A percentile compares a stretch with the other conserved stretches of the same genome.
These are phyloP conservation scores for Aspergillus hiratsukae DNA, from an alignment of 2,329 filamentous ascomycete species.

Conservation along the genomic window DNA sequence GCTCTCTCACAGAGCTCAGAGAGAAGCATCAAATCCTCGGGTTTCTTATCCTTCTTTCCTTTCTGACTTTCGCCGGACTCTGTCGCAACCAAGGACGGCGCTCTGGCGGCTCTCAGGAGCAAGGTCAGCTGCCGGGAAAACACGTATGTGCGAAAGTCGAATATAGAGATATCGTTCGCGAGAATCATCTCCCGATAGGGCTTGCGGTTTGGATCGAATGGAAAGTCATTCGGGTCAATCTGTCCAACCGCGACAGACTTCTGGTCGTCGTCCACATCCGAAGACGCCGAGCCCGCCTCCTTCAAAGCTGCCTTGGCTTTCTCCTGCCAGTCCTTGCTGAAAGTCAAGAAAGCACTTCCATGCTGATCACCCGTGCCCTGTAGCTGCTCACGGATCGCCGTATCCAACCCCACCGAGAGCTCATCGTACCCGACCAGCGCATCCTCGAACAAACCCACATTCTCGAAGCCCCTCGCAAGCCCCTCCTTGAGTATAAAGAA, in stretches of 20 bases:
- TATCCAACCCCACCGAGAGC: constrained; percentile 79
- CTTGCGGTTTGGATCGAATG: constrained; percentile 59
- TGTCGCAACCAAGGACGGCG: constrained; percentile 31
- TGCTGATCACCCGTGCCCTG: constrained; percentile 60
- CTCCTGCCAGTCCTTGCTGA: constrained; percentile 68
- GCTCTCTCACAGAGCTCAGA: constrained; percentile 81
- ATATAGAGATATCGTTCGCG: constrained; percentile 89
- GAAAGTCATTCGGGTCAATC: constrained; percentile 32
- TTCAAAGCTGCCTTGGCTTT: constrained; percentile 52
- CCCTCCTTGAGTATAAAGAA: constrained; percentile 98
- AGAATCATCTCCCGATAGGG: constrained; percentile 88
- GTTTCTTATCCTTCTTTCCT: constrained; percentile 51
- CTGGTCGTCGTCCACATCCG: constrained; percentile 27
- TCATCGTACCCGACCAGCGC: constrained; percentile 93
- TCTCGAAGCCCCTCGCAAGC: constrained; percentile 88
- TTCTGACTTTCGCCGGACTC: constrained; percentile 32
- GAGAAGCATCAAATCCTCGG: constrained; percentile 73
- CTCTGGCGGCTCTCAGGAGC: constrained; percentile 75
- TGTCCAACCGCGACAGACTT: constrained; percentile 21
- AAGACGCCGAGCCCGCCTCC: constrained; percentile 20
- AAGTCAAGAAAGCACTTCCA: constrained; percentile 65
- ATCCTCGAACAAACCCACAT: constrained; percentile 91
- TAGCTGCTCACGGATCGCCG: constrained; percentile 70
- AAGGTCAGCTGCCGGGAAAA: constrained; percentile 84
- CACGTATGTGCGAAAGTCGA: constrained; percentile 92